These are phyloP conservation scores for Entomortierella parvispora DNA, from an alignment of 192 early-diverging fungal species.

Conservation along the genomic window DNA sequence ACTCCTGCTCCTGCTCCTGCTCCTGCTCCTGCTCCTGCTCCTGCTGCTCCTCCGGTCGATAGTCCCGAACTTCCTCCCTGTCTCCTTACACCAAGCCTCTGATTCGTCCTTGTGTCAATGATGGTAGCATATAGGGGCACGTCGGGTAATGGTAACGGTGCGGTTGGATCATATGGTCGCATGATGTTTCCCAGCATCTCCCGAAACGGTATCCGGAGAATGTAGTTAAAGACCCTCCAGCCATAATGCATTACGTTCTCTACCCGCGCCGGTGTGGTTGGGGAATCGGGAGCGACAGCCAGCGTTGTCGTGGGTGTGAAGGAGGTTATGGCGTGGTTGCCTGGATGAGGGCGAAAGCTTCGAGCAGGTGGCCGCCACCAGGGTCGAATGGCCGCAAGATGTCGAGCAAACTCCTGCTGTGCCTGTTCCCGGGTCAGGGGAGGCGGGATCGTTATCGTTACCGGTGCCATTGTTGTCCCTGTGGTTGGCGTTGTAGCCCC, in stretches of 20 bases:
- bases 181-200: slow-evolving; percentile 34
- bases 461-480: background rate
- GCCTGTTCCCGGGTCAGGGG: background rate
- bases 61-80: too few relatives aligned
- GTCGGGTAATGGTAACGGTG: slow-evolving; percentile 19
- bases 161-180: slow-evolving; percentile 30
- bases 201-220: slow-evolving; percentile 46
- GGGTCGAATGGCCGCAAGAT: background rate
- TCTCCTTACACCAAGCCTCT: too few relatives aligned
- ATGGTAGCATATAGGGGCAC: slow-evolving; percentile 14
- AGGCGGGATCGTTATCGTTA: slow-evolving; percentile 2
- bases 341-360: slow-evolving; percentile 36
- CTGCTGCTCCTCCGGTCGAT: background rate
- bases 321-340: slow-evolving; percentile 13
- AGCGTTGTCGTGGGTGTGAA: background rate
- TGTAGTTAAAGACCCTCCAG: slow-evolving; percentile 19
- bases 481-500: background rate
- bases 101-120: slow-evolving; percentile 1
- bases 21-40: background rate
- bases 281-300: background rate
- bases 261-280: too few relatives aligned
- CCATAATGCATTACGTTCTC: slow-evolving; percentile 33
- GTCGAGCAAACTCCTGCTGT: background rate
- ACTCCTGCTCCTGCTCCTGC: background rate
- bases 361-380: slow-evolving; percentile 47